Base-by-base conservation (phyloP, 2,329 filamentous ascomycete species). In the Tolypocladium cylindrosporum region DNA sequence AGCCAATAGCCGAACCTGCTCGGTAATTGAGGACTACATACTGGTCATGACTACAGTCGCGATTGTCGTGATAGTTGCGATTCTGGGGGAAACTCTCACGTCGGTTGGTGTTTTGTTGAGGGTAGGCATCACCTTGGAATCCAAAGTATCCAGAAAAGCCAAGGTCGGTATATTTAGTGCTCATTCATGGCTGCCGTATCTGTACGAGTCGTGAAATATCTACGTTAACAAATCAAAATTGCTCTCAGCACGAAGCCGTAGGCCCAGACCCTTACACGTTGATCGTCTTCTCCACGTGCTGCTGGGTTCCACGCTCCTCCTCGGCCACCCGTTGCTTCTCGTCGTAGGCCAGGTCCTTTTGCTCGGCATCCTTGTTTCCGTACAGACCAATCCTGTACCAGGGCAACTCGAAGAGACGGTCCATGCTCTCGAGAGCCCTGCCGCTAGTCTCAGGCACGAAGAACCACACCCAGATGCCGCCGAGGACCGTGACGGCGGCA, bases 361-460 rank as follows among this genome's bases (percentile, higher is more conserved):
- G 65, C 6, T 80, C 78, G 9, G 80, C 81, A 64, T 82, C 78
- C 61, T 66, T 66, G 66, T 82, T 82, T 0, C 81, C 81, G 63
- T 77, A 67, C 0, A 76, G 73, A 39, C 89, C 89, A 62, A 93
- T 90, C 70, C 82, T 80, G 70, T 88, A 85, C 89, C 89, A 92
- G 0, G 85, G 86, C 54, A 91, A 75, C 55, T 80, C 81, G 66
- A 91, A 91, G 61, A 91, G 75, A 34, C 79, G 76, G 66, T 91
- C 87, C 81, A 91, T 89, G 62, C 78, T 83, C 75, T 89, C 86
- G 9, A 89, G 75, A 55, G 75, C 76, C n/a, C 79, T 75, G 0
- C 88, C 88, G 0, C 81, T 80, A 0, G 87, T 89, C 76, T 91
- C 88, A 0, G 88, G 89, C 1, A 92, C 79, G 61, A 80, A 87